Evolutionary conservation across 2,329 filamentous ascomycete species (phyloP), one percentile per base, ranked within the genome.

Genomic region (Ophiostoma pallidulum): DNA sequence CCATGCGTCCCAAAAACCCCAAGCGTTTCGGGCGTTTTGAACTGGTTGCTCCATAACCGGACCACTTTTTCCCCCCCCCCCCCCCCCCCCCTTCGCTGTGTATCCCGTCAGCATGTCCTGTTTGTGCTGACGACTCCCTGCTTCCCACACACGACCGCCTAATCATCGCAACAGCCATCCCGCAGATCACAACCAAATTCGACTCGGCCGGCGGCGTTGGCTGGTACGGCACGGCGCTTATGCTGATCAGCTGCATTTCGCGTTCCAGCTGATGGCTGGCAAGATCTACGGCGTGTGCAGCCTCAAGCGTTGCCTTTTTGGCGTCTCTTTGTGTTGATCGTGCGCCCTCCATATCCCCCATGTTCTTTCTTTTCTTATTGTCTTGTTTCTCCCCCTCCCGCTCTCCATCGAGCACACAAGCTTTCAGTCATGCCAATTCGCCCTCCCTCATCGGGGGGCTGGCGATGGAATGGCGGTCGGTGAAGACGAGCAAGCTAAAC

Each of bases 381-480:
- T 66, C 2, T 68, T 69, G 40, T 70, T 71, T 0, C 82, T 78
- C 57, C 73, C 75, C 50, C 71, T 81, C 3, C 68, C 67, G 2
- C 62, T 77, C 6, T 72, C 73, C 0, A 60, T 76, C 48, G 64
- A 68, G 0, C 63, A 64, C 4, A 32, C 78, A n/a, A n/a, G n/a
- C n/a, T n/a, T n/a, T n/a, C n/a, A n/a, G n/a, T n/a, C n/a, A n/a
- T n/a, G n/a, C n/a, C n/a, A n/a, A n/a, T n/a, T n/a, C n/a, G n/a
- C n/a, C n/a, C 4, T 71, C 67, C 4, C 66, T 78, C 13, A 33
- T 79, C 16, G 76, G 73, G 1, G 66, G 69, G 0, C 53, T 70
- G 3, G 64, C 68, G 13, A 70, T 82, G 51, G 71, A 82, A 60
- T 82, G 77, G 78, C 74, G 51, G 1, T 60, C 51, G 7, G 54